Base-by-base conservation (phyloP, 2,329 filamentous ascomycete species). In the Colletotrichum sp. region DNA sequence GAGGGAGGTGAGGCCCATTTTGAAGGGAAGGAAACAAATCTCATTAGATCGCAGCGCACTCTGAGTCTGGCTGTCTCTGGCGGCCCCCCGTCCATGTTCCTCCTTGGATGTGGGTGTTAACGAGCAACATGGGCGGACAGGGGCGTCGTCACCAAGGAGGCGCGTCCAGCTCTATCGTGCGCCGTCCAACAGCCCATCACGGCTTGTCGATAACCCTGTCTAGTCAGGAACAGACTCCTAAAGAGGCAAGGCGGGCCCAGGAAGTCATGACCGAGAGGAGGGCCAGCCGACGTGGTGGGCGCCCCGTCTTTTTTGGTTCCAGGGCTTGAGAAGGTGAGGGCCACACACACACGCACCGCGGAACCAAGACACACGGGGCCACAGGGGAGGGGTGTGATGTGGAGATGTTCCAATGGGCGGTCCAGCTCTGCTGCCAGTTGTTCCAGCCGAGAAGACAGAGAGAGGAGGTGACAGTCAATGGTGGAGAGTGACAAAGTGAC, bases 1-100 rank as follows among this genome's bases (percentile, higher is more conserved):
- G 73, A 72, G 76, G 76, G 65, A 72, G 55, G 67, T 67, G 62
- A 76, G 76, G 59, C 62, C 69, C 57, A 59, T 70, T 77, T 70
- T 76, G 76, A 77, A 77, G 64, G 63, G 59, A 57, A 18, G 63
- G 68, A 63, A 75, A 67, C 59, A 55, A 68, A 71, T 76, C 71
- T 75, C 75, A 55, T 62, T 63, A 60, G 71, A 75, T 70, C 69
- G 69, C 34, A 59, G 68, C 44, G 36, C 24, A 55, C 65, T 28
- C 34, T 60, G 66, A 26, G 44, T 39, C 30, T 64, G 28, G 9
- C 52, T 36, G 24, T 55, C 52, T 16, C n/a, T 28, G 12, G 32
- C 71, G 44, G 26, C 34, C 64, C 24, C 24, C 26, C 24, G 52
- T 66, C 65, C 39, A 39, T 21, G 39, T 49, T 49, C 39, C 39